These are phyloP conservation scores for Aegle marmelos DNA, from an alignment of 345 rosid genomes.

Conservation along the genomic window DNA sequence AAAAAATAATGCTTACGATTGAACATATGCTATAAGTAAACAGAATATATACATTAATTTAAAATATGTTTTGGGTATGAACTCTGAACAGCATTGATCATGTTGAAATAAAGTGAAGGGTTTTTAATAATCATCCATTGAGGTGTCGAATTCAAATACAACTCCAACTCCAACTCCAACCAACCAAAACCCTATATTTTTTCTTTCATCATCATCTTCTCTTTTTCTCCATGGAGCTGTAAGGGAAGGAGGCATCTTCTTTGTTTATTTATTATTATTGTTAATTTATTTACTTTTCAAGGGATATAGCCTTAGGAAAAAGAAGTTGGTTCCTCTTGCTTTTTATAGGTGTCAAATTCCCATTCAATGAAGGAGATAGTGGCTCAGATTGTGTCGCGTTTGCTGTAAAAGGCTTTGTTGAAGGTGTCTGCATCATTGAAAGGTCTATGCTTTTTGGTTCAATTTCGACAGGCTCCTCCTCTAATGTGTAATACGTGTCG, in stretches of 20 bases:
- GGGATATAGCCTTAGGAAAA: not conserved
- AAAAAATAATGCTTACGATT: not conserved
- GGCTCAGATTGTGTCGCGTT: slow-evolving; percentile 29
- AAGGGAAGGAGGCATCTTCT: slow-evolving; percentile 13
- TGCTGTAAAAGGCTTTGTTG: slow-evolving; percentile 1
- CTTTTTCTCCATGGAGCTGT: not conserved
- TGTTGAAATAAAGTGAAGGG: not conserved
- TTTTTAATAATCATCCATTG: slow-evolving; percentile 12
- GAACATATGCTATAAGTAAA: not conserved
- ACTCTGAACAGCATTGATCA: not conserved
- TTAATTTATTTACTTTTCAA: no score
- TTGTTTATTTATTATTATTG: not conserved
- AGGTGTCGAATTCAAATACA: not conserved
- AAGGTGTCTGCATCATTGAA: slow-evolving; percentile 27
- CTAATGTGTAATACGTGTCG: not conserved
- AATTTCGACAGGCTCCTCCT: not conserved
- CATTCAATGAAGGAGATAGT: slow-evolving; percentile 28
- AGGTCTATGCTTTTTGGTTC: slow-evolving; percentile 2
- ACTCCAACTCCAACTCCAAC: not conserved
- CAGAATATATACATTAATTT: not conserved
- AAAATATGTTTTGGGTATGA: not conserved
- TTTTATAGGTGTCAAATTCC: slow-evolving; percentile 33
- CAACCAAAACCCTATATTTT: not conserved
- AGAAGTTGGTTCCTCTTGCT: slow-evolving; percentile 24
- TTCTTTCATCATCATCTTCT: not conserved